Evolutionary conservation across 2,329 filamentous ascomycete genomes (phyloP), one percentile per base, ranked within the genome.

Genomic region (Xylaria sp.): DNA sequence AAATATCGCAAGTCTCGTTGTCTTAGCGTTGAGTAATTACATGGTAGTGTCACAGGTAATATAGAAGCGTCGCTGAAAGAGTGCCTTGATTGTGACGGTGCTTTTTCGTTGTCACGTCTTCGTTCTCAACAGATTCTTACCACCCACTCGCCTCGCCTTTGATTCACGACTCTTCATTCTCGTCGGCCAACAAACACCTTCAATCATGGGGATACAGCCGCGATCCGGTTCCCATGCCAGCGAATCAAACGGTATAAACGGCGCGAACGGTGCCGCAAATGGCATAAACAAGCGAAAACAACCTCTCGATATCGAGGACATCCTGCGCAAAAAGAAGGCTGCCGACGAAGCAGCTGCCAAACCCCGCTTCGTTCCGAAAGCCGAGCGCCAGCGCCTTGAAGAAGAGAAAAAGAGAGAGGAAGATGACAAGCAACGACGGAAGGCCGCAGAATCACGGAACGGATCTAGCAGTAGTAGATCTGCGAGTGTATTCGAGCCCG

Each of bases 341-440:
- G 88, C 90, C 22, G 91, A 94, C 73, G 89, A 89, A 34, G 91
- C 89, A 16, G 88, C 91, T 8, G 83, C 90, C 50, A 96, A 94
- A 79, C 92, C 92, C 4, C 92, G 91, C 73, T 93, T 91, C 64
- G 70, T 92, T 18, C 86, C 87, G 2, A 90, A 86, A 75, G 85
- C 85, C n/a, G 81, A 91, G 69, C 81, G 89, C 49, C 89, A 92
- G 66, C 81, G 82, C 51, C 70, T 91, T 44, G 88, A 87, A 19
- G 72, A 88, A 16, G 87, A 90, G 65, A 90, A 89, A 72, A 81
- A 87, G 44, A 80, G 81, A 37, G 89, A 91, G 61, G 89, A 93
- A 66, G 84, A 88, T 55, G 63, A 73, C 42, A 62, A 62, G 54
- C 59, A 67, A 50, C 58, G 49, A 44, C 58, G 65, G 50, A 63